Conservation (phyloP, 352 stramenopile genomes). For the Phytophthora pisi region DNA sequence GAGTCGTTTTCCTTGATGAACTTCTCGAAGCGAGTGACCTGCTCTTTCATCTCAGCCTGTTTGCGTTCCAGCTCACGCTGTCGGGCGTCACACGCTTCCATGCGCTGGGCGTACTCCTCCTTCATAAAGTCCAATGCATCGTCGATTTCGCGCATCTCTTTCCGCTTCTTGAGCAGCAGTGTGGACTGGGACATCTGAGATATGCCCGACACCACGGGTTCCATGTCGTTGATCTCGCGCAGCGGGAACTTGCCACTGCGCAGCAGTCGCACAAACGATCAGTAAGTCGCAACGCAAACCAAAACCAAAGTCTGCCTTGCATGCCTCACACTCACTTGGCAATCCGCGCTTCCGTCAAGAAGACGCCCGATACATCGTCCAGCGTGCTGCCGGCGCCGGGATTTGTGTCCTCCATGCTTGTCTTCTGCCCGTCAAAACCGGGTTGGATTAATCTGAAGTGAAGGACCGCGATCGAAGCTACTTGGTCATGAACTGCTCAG, state of each 20-base stretch:
- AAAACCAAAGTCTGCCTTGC: too few species aligned
- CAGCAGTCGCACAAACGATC: conserved; percentile 1
- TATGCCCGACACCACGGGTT: conserved; percentile 80
- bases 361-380: conserved; percentile 62
- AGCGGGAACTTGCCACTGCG: conserved; percentile 50
- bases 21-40: conserved; percentile 91
- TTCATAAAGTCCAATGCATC: conserved; percentile 94
- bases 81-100: conserved; percentile 86
- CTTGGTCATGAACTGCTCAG: conserved; percentile 19
- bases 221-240: conserved; percentile 72
- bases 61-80: conserved; percentile 86
- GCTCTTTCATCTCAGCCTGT: conserved; percentile 91
- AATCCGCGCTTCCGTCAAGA: conserved; percentile 79
- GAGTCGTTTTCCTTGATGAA: conserved; percentile 95
- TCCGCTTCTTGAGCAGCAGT: conserved; percentile 92
- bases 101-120: conserved; percentile 89
- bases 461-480: background rate
- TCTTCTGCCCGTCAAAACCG: background rate
- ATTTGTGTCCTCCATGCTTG: conserved; percentile 31
- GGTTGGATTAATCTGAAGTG: background rate
- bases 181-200: conserved; percentile 92
- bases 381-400: conserved; percentile 36
- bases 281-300: background rate
- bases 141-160: conserved; percentile 93
- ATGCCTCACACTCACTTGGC: conserved; percentile 37